A percentile compares a stretch with the other conserved stretches of the same genome.
phyloP scores from a whole-genome alignment of 2,329 filamentous ascomycete genomes.

The Neodidymelliopsis sp. region DNA sequence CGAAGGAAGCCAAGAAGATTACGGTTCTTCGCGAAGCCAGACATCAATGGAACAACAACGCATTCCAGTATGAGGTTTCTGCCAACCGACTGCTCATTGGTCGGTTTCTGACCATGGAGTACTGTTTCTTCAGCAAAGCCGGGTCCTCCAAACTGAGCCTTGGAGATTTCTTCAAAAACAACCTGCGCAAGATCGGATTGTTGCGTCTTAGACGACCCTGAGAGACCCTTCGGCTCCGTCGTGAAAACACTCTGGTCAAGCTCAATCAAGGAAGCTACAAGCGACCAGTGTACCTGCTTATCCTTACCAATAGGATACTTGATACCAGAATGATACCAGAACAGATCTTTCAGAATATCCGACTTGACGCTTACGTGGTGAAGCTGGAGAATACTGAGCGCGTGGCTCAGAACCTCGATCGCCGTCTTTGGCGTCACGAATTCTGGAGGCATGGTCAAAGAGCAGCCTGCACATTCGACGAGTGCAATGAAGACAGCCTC shows the following conservation, averaged over 20 bases:
- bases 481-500: constrained; percentile 51
- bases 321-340: constrained; percentile 48
- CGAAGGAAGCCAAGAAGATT: constrained; percentile 45
- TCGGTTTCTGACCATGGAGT: neutral
- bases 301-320: constrained; percentile 31
- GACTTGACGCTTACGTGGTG: constrained; percentile 38
- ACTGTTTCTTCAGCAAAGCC: constrained; percentile 17
- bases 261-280: constrained; percentile 44
- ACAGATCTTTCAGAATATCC: constrained; percentile 38
- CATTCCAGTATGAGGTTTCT: constrained; percentile 14
- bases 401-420: constrained; percentile 34
- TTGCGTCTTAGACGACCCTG: constrained; percentile 18
- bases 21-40: constrained; percentile 44
- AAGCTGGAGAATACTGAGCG: constrained; percentile 33
- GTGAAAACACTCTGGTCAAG: constrained; percentile 46
- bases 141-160: constrained; percentile 20
- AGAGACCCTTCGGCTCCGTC: constrained; percentile 26
- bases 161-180: constrained; percentile 42
- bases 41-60: constrained; percentile 44
- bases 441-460: constrained; percentile 33
- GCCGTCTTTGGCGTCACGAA: constrained; percentile 28
- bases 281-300: constrained; percentile 36
- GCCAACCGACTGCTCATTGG: neutral
- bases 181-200: constrained; percentile 37
- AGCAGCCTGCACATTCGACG: constrained; percentile 44